Conservation (phyloP, 2,329 filamentous ascomycete genomes). For the Diaporthe ilicicola region DNA sequence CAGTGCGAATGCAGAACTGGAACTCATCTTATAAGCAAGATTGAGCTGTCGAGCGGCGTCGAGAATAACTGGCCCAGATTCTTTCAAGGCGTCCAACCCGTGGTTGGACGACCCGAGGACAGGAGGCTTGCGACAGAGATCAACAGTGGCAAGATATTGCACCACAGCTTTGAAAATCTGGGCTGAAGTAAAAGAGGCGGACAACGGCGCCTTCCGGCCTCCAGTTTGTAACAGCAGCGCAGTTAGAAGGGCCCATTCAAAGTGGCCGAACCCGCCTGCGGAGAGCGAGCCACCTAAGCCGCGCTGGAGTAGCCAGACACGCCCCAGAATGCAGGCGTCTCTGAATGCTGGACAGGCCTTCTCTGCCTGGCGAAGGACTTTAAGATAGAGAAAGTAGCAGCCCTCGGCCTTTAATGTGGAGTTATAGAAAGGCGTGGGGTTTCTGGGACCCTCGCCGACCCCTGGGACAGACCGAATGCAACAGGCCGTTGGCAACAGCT, state of each 20-base stretch:
- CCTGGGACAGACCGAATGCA: conserved; percentile 68
- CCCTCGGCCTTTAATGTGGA: conserved; percentile 82
- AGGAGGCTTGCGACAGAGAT: conserved; percentile 75
- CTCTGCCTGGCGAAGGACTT: conserved; percentile 74
- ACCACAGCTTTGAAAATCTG: conserved; percentile 94
- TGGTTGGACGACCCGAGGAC: conserved; percentile 56
- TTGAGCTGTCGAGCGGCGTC: conserved; percentile 81
- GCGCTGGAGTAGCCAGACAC: conserved; percentile 88
- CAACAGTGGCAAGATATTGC: conserved; percentile 82
- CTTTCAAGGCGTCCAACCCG: conserved; percentile 51
- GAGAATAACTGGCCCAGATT: conserved; percentile 74
- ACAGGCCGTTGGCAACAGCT: conserved; percentile 75
- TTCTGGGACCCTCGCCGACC: conserved; percentile 46
- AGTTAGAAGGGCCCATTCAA: conserved; percentile 87
- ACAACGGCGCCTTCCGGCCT: conserved; percentile 75
- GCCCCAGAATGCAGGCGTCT: conserved; percentile 86
- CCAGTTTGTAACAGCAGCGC: conserved; percentile 84
- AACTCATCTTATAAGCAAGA: conserved; percentile 87
- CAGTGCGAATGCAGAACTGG: conserved; percentile 81
- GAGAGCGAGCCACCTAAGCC: conserved; percentile 77
- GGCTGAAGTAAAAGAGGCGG: conserved; percentile 84
- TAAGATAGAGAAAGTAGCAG: conserved; percentile 77
- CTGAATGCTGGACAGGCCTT: conserved; percentile 77
- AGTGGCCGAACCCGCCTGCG: conserved; percentile 87
- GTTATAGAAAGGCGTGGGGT: conserved; percentile 86